These are phyloP conservation scores for Colletotrichum gloeosporioides DNA, from an alignment of 2,329 filamentous ascomycete genomes.

Conservation along the genomic window DNA sequence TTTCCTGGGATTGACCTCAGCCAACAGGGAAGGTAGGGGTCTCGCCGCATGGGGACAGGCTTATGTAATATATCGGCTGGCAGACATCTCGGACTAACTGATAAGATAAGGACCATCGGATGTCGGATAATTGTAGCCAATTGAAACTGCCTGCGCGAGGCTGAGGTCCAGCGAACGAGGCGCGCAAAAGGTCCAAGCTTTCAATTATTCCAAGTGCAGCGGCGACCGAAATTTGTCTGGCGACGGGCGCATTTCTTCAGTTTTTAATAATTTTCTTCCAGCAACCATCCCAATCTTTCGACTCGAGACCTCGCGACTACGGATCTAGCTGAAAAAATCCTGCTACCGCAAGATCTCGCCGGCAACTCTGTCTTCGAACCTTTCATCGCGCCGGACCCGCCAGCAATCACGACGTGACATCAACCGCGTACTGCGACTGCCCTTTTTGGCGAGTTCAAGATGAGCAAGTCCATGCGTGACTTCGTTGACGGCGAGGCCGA, in stretches of 20 bases:
- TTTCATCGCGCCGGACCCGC: not conserved
- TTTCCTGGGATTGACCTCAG: not conserved
- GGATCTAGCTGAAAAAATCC: not conserved
- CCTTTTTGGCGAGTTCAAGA: conserved; percentile 32
- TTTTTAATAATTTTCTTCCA: not conserved
- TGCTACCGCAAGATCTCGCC: not conserved
- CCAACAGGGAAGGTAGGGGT: not conserved
- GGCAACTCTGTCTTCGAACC: not conserved
- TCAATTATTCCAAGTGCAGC: conserved; percentile 14
- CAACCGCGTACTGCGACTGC: not conserved
- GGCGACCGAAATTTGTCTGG: conserved; percentile 17
- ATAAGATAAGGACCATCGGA: conserved; percentile 2
- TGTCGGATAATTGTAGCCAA: not conserved
- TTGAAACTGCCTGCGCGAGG: not conserved
- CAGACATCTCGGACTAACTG: not conserved
- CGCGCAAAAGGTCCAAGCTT: conserved; percentile 18
- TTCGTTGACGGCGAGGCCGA: conserved; percentile 87
- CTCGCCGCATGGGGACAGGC: not conserved
- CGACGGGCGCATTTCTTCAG: conserved; percentile 3
- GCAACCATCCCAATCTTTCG: not conserved
- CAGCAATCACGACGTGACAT: not conserved
- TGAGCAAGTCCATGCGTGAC: conserved; percentile 72
- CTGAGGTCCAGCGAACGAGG: conserved; percentile 5
- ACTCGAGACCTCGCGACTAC: not conserved
- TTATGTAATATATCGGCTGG: not conserved